These are phyloP conservation scores for Pyropia haitanensis DNA, from an alignment of 23 red algal species.

Conservation along the genomic window DNA sequence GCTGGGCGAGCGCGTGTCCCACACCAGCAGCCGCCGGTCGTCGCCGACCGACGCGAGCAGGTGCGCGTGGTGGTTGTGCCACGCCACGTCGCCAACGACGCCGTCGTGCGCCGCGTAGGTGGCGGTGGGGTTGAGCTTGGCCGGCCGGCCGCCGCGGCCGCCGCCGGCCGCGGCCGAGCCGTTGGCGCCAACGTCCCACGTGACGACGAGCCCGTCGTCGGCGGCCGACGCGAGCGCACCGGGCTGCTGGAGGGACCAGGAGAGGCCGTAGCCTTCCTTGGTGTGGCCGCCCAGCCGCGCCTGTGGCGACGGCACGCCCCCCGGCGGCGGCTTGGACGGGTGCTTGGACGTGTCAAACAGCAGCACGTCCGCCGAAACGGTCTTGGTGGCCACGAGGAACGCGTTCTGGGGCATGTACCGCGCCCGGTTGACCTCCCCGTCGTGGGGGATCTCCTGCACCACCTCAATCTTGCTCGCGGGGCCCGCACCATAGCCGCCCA, in stretches of 20 bases:
- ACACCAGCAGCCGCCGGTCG: constrained; percentile 72
- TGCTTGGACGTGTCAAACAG: constrained; percentile 84
- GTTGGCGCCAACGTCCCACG: constrained; percentile 46
- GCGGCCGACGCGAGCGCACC: constrained; percentile 58
- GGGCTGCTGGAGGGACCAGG: constrained; percentile 34
- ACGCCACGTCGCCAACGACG: constrained; percentile 90
- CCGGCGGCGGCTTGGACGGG: constrained; percentile 76
- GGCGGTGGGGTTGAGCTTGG: constrained; percentile 28
- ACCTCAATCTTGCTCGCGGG: constrained; percentile 77
- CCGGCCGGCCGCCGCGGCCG: not conserved
- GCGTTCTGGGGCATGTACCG: constrained; percentile 97
- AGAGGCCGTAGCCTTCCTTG: constrained; percentile 90
- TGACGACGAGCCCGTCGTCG: constrained; percentile 76
- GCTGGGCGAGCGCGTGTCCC: constrained; percentile 80
- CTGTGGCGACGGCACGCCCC: constrained; percentile 70
- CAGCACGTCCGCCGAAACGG: constrained; percentile 61
- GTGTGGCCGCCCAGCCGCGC: constrained; percentile 60
- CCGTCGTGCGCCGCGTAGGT: constrained; percentile 63
- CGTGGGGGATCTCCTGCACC: constrained; percentile 94
- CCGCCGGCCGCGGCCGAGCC: constrained; percentile 21
- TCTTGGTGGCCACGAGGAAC: constrained; percentile 91
- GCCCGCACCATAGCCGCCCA: constrained; percentile 72
- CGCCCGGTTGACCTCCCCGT: constrained; percentile 98
- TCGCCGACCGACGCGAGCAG: constrained; percentile 87
- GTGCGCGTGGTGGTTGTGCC: constrained; percentile 46